These are phyloP conservation scores for Pseudopyrenochaeta lycopersici DNA, from an alignment of 2,329 filamentous ascomycete species.

Conservation along the genomic window DNA sequence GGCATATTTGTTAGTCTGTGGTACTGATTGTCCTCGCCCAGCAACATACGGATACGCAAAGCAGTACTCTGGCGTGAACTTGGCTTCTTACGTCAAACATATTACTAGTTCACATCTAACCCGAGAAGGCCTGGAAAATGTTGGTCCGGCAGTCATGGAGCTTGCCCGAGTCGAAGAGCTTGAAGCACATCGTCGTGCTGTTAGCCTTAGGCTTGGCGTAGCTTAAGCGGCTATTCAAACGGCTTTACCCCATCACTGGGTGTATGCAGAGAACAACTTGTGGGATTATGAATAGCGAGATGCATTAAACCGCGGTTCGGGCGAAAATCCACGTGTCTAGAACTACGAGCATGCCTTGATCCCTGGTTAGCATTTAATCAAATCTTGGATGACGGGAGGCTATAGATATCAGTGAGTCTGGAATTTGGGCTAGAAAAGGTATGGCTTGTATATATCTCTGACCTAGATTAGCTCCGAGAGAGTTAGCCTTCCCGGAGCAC, in stretches of 20 bases:
- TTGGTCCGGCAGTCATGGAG: conserved; percentile 91
- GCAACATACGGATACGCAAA: conserved; percentile 98
- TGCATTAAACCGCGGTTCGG: not conserved
- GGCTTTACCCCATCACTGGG: not conserved
- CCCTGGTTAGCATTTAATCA: not conserved
- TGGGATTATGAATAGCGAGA: not conserved
- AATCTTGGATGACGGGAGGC: not conserved
- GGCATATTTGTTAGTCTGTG: not conserved
- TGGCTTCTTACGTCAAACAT: conserved; percentile 96
- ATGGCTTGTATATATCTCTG: conserved; percentile 10
- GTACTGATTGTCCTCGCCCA: conserved; percentile 51
- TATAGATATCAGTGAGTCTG: not conserved
- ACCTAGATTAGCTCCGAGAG: not conserved
- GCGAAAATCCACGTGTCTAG: too few relatives aligned
- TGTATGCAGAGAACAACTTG: not conserved
- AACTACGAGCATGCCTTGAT: not conserved
- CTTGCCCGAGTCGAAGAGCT: conserved; percentile 93
- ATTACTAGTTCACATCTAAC: conserved; percentile 95
- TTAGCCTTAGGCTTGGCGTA: conserved; percentile 68
- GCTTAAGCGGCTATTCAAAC: conserved; percentile 19
- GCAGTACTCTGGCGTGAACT: conserved; percentile 97
- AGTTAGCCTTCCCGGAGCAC: conserved; percentile 1
- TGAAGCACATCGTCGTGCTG: conserved; percentile 85
- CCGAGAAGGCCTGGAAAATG: conserved; percentile 81
- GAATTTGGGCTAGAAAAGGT: not conserved